Percentiles rank a stretch among this genome's conserved stretches.
These are phyloP conservation scores for barley (Hordeum vulgare) DNA, from an alignment of 176 grass and related monocot species.

Conservation along the genomic window DNA sequence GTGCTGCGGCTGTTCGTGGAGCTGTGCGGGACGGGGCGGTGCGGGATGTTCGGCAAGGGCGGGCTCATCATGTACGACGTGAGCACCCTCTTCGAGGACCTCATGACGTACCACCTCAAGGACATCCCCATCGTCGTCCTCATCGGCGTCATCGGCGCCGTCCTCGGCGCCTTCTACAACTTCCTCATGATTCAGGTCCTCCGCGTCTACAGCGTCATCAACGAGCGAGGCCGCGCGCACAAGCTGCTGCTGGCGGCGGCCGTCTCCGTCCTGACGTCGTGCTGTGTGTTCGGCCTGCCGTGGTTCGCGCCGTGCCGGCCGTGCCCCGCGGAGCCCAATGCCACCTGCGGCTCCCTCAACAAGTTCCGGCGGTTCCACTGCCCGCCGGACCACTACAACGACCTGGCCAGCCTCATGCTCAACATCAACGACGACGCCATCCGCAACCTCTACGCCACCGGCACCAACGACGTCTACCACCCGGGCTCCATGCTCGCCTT, in stretches of 20 bases:
- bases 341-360: constrained; percentile 45
- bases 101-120: constrained; percentile 66
- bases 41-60: constrained; percentile 72
- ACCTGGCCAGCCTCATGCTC: constrained; percentile 83
- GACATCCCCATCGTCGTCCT: constrained; percentile 87
- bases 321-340: constrained; percentile 32
- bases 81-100: constrained; percentile 41
- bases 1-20: constrained; percentile 68
- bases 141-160: constrained; percentile 71
- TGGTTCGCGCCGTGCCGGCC: constrained; percentile 78
- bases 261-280: constrained; percentile 59
- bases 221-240: constrained; percentile 61
- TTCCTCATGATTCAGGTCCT: constrained; percentile 74
- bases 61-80: constrained; percentile 98
- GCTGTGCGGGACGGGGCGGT: constrained; percentile 56
- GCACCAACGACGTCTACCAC: constrained; percentile 74
- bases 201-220: constrained; percentile 50
- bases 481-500: constrained; percentile 52
- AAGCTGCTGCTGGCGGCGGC: constrained; percentile 64
- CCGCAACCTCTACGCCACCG: constrained; percentile 71
- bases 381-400: constrained; percentile 71
- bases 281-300: constrained; percentile 57
- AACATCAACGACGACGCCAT: constrained; percentile 92
- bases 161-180: constrained; percentile 82
- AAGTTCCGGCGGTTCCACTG: constrained; percentile 77